Base-by-base conservation (phyloP, 1,284 basidiomycete genomes). In the Moniliophthora roreri region DNA sequence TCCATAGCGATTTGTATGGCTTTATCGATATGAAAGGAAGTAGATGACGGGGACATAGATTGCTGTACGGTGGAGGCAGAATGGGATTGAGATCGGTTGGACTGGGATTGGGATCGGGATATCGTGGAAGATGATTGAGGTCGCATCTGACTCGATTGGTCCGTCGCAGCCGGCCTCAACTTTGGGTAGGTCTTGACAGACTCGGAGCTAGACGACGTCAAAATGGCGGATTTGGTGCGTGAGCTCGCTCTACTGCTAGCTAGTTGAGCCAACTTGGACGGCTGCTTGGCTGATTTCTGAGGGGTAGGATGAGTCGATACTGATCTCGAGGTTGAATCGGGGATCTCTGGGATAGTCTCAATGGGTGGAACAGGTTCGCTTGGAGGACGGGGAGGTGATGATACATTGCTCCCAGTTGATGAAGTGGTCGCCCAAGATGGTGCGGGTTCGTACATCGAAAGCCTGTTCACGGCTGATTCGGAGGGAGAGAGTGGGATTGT, bases 391-490 rank as follows among this genome's bases (percentile, higher is more conserved):
- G 70, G 69, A 50, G 69, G 57, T 18, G 67, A 69, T 36, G 75
- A 70, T 54, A 55, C 59, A 54, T 54, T 41, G 53, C 69, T 71
- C 24, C 69, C 73, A n/a, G 74, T 69, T 23, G n/a, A n/a, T n/a
- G 69, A 70, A 38, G 78, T 75, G 10, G 79, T 73, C 52, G 72
- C 69, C 51, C 77, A 69, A 4, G 82, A 81, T 5, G 82, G 81
- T 8, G 80, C 75, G 42, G 77, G 75, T 58, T 85, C 80, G 50
- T 79, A 77, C 20, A 69, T 74, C 1, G 89, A 86, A 21, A 93
- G 74, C 18, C 81, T 75, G 48, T 86, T 82, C 16, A 93, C 70
- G 1, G 93, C 92, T 32, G 82, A 93, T n/a, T 67, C 76, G 52
- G 81, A 84, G 51, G 83, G 82, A 21, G 84, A 87, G 11, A 80